Evolutionary conservation across 148 eudicot species (phyloP), one percentile per base, ranked within the genome.

Genomic region (Amaranthus cruentus): DNA sequence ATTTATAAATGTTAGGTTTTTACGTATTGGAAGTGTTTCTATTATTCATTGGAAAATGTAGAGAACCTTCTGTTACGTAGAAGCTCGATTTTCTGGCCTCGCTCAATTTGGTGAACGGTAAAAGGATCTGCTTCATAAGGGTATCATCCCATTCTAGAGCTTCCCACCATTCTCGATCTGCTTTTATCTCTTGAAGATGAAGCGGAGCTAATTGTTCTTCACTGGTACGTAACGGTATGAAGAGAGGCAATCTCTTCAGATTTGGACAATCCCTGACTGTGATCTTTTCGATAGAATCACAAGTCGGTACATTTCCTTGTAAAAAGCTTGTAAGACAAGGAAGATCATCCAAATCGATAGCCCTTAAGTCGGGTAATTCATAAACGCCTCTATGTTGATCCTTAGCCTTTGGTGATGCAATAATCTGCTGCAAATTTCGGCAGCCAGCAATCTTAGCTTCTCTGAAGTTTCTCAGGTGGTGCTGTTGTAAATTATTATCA

Each of bases 121-220:
- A 70, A 48, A 77, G 75, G 66, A 71, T 65, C 12, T 63, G 38
- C 55, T 71, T 71, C 5, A 76, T 68, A 52, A 11, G 55, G 13
- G 68, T 63, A 62, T 61, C 55, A 62, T 61, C 74, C 74, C 74
- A 76, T 14, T 70, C 79, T 4, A 70, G 74, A 18, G 74, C 62
- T 64, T 76, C 55, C 79, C 74, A 76, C 79, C 74, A 76, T 21
- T 70, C 73, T 70, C 46, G 56, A n/a, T 72, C 74, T 13, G 79
- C 62, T 47, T 14, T 63, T 46, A 63, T 77, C 51, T 70, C 70
- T 71, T 55, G 74, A 13, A 77, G 70, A 70, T 14, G 70, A 54
- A 46, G 64, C 4, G 68, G 66, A 50, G 6, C 69, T 9, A 7
- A 10, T 42, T 42, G 47, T 59, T 47, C 62, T 64, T 62, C 71